Percentiles rank a stretch among this genome's conserved stretches.
Conservation (phyloP, 192 early-diverging fungal species). For the Backusella macrospora region DNA sequence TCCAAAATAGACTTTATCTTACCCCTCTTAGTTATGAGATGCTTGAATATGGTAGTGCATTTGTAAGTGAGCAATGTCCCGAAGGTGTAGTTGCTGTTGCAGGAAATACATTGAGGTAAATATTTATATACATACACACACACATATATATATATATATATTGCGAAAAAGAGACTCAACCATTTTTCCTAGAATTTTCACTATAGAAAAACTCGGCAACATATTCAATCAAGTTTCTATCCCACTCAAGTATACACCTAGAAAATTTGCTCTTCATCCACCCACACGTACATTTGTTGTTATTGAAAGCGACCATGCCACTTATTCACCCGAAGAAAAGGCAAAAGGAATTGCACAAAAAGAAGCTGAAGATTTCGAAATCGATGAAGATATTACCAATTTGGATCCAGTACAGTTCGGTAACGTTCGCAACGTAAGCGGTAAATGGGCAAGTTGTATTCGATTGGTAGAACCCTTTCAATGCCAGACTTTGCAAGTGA, state of each 20-base stretch:
- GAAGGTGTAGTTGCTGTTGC: constrained; percentile 90
- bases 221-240: constrained; percentile 84
- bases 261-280: constrained; percentile 75
- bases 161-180: not conserved
- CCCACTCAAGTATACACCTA: constrained; percentile 87
- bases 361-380: constrained; percentile 52
- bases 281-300: constrained; percentile 84
- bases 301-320: constrained; percentile 86
- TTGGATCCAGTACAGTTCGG: constrained; percentile 83
- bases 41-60: constrained; percentile 82
- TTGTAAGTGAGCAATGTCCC: constrained; percentile 82
- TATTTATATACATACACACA: not conserved
- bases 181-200: constrained; percentile 65
- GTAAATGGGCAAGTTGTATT: constrained; percentile 88
- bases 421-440: constrained; percentile 62
- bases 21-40: constrained; percentile 87
- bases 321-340: constrained; percentile 69
- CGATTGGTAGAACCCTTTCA: constrained; percentile 80
- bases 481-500: constrained; percentile 64
- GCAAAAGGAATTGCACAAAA: constrained; percentile 55
- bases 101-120: constrained; percentile 74
- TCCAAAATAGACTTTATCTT: constrained; percentile 70
- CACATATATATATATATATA: too few relatives aligned
- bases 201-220: constrained; percentile 80
- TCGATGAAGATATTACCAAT: constrained; percentile 56